Conservation (phyloP, 148 eudicot species). For the Vaccinium myrtillus region DNA sequence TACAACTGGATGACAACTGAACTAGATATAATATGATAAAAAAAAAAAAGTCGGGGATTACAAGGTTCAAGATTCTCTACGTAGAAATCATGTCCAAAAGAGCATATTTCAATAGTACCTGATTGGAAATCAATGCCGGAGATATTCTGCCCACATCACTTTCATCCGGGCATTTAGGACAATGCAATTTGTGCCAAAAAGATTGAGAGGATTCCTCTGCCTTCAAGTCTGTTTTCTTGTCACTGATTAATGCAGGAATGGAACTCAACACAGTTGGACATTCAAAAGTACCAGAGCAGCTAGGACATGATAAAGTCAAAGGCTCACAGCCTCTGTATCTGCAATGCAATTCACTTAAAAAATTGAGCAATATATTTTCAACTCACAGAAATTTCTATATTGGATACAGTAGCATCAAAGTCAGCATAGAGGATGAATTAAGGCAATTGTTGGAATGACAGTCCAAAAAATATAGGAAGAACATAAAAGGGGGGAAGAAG, state of each 20-base stretch:
- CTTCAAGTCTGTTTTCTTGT: conserved; percentile 41
- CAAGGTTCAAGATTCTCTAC: background rate
- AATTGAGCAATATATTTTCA: background rate
- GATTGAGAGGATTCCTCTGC: conserved; percentile 33
- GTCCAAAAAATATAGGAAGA: background rate
- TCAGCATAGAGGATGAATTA: background rate
- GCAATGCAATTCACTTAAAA: conserved; percentile 27
- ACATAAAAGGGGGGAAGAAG: background rate
- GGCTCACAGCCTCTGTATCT: conserved; percentile 90
- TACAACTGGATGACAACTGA: background rate
- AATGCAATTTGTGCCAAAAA: conserved; percentile 65
- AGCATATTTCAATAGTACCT: conserved; percentile 43
- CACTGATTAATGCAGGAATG: conserved; percentile 40
- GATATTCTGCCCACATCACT: conserved; percentile 63
- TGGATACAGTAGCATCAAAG: background rate
- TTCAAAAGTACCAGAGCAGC: conserved; percentile 71
- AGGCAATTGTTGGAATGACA: background rate
- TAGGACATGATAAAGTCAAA: conserved; percentile 69
- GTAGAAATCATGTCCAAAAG: background rate
- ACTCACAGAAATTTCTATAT: background rate
- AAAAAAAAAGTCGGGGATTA: background rate
- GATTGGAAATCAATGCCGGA: conserved; percentile 77
- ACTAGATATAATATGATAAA: background rate
- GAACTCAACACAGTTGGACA: conserved; percentile 74
- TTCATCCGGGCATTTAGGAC: conserved; percentile 85